A percentile compares a stretch with the other conserved stretches of the same genome.
These are phyloP conservation scores for Nectriaceae sp. DNA, from an alignment of 2,329 filamentous ascomycete genomes.

Conservation along the genomic window DNA sequence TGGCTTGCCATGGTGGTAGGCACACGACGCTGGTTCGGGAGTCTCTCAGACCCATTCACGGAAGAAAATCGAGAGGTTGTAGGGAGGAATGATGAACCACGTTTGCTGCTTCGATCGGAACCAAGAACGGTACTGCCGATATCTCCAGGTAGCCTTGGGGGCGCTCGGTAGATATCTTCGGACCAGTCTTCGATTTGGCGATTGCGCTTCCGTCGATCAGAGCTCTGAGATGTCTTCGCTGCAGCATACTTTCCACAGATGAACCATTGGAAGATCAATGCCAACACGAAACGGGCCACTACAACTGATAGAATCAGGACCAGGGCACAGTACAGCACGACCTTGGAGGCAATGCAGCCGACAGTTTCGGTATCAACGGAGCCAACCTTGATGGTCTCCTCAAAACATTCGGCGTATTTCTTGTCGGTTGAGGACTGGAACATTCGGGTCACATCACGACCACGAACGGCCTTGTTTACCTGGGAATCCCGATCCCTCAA, in stretches of 20 bases:
- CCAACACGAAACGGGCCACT: slow-evolving; percentile 80
- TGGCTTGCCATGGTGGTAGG: slow-evolving; percentile 97
- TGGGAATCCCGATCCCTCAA: slow-evolving; percentile 67
- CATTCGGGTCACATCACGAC: slow-evolving; percentile 85
- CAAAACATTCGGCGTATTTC: slow-evolving; percentile 80
- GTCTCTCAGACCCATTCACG: slow-evolving; percentile 76
- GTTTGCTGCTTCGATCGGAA: slow-evolving; percentile 75
- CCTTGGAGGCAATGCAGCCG: slow-evolving; percentile 95
- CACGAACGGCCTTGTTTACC: slow-evolving; percentile 66
- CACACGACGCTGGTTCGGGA: slow-evolving; percentile 49
- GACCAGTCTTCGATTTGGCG: slow-evolving; percentile 97
- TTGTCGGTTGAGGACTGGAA: slow-evolving; percentile 82
- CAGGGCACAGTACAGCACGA: slow-evolving; percentile 92
- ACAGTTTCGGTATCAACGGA: slow-evolving; percentile 95
- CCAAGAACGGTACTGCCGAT: slow-evolving; percentile 64
- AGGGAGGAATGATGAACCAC: slow-evolving; percentile 86
- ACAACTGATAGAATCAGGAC: slow-evolving; percentile 92
- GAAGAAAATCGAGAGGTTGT: slow-evolving; percentile 94
- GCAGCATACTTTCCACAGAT: slow-evolving; percentile 84
- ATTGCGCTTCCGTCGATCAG: slow-evolving; percentile 80
- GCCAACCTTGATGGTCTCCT: slow-evolving; percentile 93
- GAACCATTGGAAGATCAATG: slow-evolving; percentile 95
- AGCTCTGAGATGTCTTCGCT: slow-evolving; percentile 78
- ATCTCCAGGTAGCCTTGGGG: slow-evolving; percentile 77
- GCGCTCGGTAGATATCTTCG: slow-evolving; percentile 94